phyloP scores from a whole-genome alignment of 78 protist genomes.

The Emiliania huxleyi region DNA sequence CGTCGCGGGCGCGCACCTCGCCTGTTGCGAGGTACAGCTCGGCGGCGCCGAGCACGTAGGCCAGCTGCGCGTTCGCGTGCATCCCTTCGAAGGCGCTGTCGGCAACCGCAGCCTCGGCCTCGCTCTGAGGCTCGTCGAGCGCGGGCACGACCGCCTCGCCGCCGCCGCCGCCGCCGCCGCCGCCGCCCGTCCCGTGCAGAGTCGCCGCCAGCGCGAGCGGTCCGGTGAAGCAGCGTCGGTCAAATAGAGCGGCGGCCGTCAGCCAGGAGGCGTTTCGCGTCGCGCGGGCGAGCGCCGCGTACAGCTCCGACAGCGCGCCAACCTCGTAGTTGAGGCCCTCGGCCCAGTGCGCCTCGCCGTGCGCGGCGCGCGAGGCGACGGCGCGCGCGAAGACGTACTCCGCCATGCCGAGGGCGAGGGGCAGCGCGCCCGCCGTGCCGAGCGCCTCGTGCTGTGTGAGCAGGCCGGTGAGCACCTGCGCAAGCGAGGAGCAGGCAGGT shows the following conservation, averaged over 20 bases:
- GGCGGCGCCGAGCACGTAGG: background rate
- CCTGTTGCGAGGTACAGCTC: background rate
- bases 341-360: background rate
- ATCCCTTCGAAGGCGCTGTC: background rate
- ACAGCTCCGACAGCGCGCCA: background rate
- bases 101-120: background rate
- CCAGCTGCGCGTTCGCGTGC: conserved; percentile 21
- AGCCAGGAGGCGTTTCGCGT: background rate
- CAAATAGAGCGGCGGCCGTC: background rate
- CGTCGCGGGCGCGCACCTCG: background rate
- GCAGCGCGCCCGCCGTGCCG: background rate
- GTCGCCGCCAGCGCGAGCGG: background rate
- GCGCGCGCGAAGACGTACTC: background rate
- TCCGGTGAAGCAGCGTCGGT: background rate
- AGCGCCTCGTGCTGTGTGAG: background rate
- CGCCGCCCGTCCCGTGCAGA: background rate
- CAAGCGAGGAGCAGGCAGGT: no score
- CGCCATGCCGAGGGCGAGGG: background rate
- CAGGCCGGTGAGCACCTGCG: background rate
- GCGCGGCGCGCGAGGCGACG: background rate
- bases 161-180: background rate
- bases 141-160: background rate
- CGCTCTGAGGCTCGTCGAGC: background rate
- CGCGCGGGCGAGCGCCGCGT: background rate
- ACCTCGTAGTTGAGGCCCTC: conserved; percentile 18